Evolutionary conservation across 148 eudicot genomes (phyloP), one percentile per base, ranked within the genome.

Genomic region (Arbutus unedo): DNA sequence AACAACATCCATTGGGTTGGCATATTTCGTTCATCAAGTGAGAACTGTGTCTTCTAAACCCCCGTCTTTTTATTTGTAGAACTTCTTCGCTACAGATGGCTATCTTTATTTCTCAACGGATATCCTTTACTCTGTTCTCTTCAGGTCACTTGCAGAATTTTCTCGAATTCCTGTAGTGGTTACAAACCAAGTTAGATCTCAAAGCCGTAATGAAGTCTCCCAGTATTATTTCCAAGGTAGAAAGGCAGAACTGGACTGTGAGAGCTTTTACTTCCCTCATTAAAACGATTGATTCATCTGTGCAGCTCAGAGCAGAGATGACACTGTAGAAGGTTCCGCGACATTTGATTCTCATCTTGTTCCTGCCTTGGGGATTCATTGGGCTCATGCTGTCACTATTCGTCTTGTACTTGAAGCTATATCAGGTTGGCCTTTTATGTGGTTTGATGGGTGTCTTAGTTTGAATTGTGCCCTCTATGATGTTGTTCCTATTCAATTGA

Each of bases 301-400:
- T 84, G 87, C 92, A 91, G 93, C 64, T 84, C 87, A 85, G 77
- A 80, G 76, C 82, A 85, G 77, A 81, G 62, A 43, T 56, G 86
- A 84, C 21, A 62, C 23, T 43, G 1, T 76, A 50, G 88, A 87
- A 49, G 82, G 85, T 67, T 78, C 80, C 23, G 31, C 84, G 43
- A 89, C 85, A 72, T 83, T 85, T 83, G 93, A 91, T 84, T 89
- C 91, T 82, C 95, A 86, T 90, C 92, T 95, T 76, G 91, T 92
- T 85, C 97, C 98, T 82, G 98, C 98, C 83, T 85, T 95, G 75
- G 98, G 98, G 64, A 91, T 93, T 78, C 90, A 88, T 76, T 93
- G 98, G 98, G 95, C 95, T 57, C 98, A 95, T 91, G 95, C 98
- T 85, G 98, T 95, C 48, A 91, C 90, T 81, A 86, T 95, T 73